Percentiles rank a stretch among this genome's conserved stretches.
phyloP scores from a whole-genome alignment of 768 basidiomycete genomes.

The Collybiopsis confluens region DNA sequence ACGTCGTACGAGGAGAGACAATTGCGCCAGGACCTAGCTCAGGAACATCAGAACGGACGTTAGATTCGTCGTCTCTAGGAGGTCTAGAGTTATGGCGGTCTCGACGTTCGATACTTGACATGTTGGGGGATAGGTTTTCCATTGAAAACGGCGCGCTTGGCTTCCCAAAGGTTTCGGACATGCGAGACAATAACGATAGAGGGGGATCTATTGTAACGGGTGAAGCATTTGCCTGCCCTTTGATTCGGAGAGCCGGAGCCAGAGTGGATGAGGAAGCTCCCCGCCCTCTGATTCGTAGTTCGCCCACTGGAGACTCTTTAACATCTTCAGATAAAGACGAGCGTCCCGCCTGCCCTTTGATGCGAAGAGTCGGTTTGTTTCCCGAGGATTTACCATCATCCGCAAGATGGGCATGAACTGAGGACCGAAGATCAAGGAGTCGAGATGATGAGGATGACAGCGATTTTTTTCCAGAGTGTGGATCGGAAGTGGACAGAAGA shows the following conservation, averaged over 20 bases:
- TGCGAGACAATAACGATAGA: too few relatives aligned
- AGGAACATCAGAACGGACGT: neutral
- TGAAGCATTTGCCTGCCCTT: neutral
- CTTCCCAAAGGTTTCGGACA: too few relatives aligned
- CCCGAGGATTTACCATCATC: neutral
- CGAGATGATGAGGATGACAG: too few relatives aligned
- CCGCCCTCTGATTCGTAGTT: too few relatives aligned
- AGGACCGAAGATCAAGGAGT: slow-evolving; percentile 9
- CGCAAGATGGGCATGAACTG: slow-evolving; percentile 16
- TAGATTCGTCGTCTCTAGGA: neutral
- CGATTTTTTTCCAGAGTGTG: neutral
- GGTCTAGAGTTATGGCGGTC: neutral
- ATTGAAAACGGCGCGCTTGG: too few relatives aligned
- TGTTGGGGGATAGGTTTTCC: too few relatives aligned
- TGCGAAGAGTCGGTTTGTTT: neutral
- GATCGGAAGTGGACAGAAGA: neutral
- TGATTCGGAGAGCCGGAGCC: too few relatives aligned
- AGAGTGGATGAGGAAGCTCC: too few relatives aligned
- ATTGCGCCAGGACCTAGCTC: neutral
- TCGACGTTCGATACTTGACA: neutral
- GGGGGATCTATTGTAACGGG: neutral
- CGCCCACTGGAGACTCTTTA: too few relatives aligned
- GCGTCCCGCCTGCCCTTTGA: slow-evolving; percentile 1
- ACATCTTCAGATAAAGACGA: neutral
- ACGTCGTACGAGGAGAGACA: neutral